Evolutionary conservation across 2,329 filamentous ascomycete genomes (phyloP).

Genomic region (Aspergillus fijiensis): DNA sequence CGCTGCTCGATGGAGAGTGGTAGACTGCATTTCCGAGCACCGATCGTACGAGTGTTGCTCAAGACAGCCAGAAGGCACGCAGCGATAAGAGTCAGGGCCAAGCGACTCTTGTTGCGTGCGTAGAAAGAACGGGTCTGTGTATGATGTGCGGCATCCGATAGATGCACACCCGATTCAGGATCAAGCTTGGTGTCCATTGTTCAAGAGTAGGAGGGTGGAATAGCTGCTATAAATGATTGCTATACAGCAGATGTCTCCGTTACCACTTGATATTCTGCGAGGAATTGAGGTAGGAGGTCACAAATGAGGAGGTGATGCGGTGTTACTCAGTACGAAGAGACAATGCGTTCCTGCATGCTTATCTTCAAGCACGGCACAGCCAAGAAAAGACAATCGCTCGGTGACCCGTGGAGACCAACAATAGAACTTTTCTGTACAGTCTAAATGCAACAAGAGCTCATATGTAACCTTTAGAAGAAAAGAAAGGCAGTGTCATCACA

Average conservation of each 20-base stretch:
- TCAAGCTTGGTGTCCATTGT: conserved; percentile 1
- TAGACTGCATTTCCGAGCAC: conserved; percentile 3
- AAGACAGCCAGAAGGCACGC: conserved; percentile 8
- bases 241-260: neutral
- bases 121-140: neutral
- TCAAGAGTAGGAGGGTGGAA: neutral
- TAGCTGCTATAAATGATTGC: neutral
- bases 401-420: too few species aligned
- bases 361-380: too few species aligned
- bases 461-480: too few species aligned
- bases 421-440: too few species aligned
- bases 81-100: conserved; percentile 8
- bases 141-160: neutral
- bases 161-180: neutral
- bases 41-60: conserved; percentile 6
- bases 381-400: too few species aligned
- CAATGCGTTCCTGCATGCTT: too few species aligned
- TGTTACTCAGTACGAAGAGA: too few species aligned
- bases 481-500: too few species aligned
- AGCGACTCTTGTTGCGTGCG: conserved; percentile 1
- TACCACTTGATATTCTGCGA: neutral
- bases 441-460: too few species aligned
- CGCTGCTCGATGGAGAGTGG: conserved; percentile 34
- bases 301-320: too few species aligned
- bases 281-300: too few species aligned